A percentile compares a stretch with the other conserved stretches of the same genome.
These are phyloP conservation scores for Aspergillus thermomutatus DNA, from an alignment of 2,329 filamentous ascomycete genomes.

Conservation along the genomic window DNA sequence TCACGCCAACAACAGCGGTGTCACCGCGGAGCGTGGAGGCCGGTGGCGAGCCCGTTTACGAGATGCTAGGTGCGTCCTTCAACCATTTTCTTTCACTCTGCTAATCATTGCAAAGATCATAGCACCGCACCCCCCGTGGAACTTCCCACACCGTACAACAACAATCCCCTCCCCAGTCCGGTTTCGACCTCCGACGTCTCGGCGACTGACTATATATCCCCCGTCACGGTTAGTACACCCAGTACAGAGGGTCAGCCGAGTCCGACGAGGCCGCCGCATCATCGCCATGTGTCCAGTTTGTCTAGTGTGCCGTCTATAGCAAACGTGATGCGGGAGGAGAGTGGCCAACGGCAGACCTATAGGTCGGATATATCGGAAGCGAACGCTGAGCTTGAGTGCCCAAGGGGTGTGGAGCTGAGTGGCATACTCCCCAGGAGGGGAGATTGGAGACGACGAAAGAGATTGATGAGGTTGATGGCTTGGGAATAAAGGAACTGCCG, in stretches of 20 bases:
- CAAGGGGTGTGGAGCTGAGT: not conserved
- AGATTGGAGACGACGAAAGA: not conserved
- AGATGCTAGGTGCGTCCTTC: slow-evolving; percentile 7
- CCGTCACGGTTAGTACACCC: slow-evolving; percentile 2
- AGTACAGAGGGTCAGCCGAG: slow-evolving; percentile 1
- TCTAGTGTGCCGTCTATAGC: slow-evolving; percentile 8
- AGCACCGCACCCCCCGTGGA: slow-evolving; percentile 5
- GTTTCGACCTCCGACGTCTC: not conserved
- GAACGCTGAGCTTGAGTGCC: slow-evolving; percentile 8
- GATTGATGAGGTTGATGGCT: not conserved
- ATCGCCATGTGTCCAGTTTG: slow-evolving; percentile 10
- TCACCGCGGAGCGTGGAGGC: slow-evolving; percentile 1
- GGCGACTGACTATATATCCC: slow-evolving; percentile 2
- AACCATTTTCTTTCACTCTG: not conserved
- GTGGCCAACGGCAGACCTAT: slow-evolving; percentile 2
- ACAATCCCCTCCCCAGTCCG: not conserved
- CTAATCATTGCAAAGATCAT: not conserved
- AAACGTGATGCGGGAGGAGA: slow-evolving; percentile 1
- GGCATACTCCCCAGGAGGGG: not conserved
- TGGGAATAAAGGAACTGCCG: not conserved
- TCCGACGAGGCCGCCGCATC: not conserved
- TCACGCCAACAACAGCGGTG: not conserved
- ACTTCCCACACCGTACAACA: slow-evolving; percentile 12
- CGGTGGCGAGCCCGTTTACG: slow-evolving; percentile 7
- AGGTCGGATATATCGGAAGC: slow-evolving; percentile 10